Evolutionary conservation across 352 stramenopile species (phyloP).

Genomic region (Pythium apleroticum): DNA sequence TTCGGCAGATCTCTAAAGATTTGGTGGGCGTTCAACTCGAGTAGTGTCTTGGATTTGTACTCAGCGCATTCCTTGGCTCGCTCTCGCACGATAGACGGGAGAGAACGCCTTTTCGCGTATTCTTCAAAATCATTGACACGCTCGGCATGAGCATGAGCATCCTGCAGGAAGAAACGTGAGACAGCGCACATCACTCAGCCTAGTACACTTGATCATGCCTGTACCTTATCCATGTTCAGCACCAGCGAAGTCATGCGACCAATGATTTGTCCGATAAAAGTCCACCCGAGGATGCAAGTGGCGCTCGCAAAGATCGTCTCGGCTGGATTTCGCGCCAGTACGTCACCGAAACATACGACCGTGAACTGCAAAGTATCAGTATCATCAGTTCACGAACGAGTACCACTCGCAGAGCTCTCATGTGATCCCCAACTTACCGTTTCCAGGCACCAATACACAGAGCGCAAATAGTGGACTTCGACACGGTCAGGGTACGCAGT

Average conservation of each 20-base stretch:
- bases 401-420: too few species aligned
- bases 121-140: constrained; percentile 62
- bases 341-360: constrained; percentile 71
- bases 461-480: constrained; percentile 57
- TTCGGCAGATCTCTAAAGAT: constrained; percentile 44
- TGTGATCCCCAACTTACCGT: constrained; percentile 35
- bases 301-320: constrained; percentile 51
- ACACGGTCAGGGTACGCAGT: constrained; percentile 40
- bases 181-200: neutral
- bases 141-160: constrained; percentile 42
- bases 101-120: constrained; percentile 46
- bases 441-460: constrained; percentile 72
- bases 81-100: constrained; percentile 41
- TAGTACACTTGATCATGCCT: too few species aligned
- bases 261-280: constrained; percentile 72
- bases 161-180: neutral
- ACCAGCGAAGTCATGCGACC: constrained; percentile 61
- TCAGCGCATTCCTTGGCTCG: constrained; percentile 49
- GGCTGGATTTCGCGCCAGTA: constrained; percentile 50
- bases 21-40: constrained; percentile 36
- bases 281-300: constrained; percentile 65
- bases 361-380: constrained; percentile 43
- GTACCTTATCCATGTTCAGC: constrained; percentile 51
- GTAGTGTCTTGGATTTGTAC: constrained; percentile 51
- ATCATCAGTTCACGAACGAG: too few species aligned